Evolutionary conservation across 176 grass and related monocot genomes (phyloP).

Genomic region (Carex littledalei): DNA sequence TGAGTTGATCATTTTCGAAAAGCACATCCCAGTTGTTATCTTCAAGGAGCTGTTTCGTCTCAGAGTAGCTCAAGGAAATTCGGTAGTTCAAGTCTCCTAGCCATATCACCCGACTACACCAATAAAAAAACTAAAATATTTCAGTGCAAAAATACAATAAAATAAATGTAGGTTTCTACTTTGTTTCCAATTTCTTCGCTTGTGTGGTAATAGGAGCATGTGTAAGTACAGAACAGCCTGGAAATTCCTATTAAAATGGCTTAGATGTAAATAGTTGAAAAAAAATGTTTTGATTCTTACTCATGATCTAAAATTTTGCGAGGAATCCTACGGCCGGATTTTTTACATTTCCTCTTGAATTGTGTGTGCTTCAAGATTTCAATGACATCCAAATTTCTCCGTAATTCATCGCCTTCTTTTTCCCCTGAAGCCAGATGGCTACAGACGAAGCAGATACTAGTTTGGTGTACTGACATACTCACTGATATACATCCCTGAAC

Average conservation of each 20-base stretch:
- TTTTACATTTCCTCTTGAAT: constrained; percentile 55
- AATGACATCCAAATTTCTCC: constrained; percentile 70
- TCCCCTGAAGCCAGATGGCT: constrained; percentile 94
- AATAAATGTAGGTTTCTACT: background rate
- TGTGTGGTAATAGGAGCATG: background rate
- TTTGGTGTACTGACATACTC: constrained; percentile 90
- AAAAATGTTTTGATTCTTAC: constrained; percentile 30
- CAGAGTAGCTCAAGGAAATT: constrained; percentile 61
- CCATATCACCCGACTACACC: constrained; percentile 67
- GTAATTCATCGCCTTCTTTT: constrained; percentile 88
- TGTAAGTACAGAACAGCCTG: background rate
- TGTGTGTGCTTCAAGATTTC: constrained; percentile 83
- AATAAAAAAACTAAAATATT: background rate
- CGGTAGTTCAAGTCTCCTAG: constrained; percentile 83
- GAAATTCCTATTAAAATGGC: background rate
- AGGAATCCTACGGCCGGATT: constrained; percentile 42
- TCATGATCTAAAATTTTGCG: constrained; percentile 80
- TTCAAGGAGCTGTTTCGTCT: constrained; percentile 56
- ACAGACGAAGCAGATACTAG: constrained; percentile 80
- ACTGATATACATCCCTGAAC: constrained; percentile 84
- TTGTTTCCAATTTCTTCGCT: background rate
- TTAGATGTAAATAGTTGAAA: background rate
- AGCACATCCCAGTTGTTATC: constrained; percentile 70
- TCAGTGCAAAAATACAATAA: background rate
- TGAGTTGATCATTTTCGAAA: constrained; percentile 87